Conservation (phyloP, 345 rosid species). For the Brassica juncea region DNA sequence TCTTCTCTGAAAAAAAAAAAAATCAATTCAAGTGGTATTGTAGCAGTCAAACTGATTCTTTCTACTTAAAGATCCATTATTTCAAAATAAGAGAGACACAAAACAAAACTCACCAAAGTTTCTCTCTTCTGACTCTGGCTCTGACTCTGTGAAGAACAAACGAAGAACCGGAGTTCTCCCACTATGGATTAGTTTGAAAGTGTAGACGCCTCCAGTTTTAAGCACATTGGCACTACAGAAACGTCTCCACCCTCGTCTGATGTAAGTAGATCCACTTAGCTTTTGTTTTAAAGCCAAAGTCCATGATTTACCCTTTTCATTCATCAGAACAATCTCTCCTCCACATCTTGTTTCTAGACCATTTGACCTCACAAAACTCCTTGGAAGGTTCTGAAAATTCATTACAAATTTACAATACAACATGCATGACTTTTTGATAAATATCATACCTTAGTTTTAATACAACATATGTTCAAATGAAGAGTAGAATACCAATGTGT, state of each 20-base stretch:
- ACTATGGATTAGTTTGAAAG: not conserved
- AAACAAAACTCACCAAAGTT: not conserved
- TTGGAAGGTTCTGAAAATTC: not conserved
- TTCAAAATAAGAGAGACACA: not conserved
- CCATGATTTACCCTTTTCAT: constrained; percentile 19
- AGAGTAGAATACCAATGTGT: not conserved
- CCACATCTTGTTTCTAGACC: not conserved
- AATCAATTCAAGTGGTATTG: not conserved
- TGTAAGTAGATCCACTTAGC: not conserved
- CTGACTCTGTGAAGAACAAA: not conserved
- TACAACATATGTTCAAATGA: not conserved
- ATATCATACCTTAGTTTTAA: not conserved
- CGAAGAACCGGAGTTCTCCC: not conserved
- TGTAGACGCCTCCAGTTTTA: not conserved
- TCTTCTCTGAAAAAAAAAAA: not conserved
- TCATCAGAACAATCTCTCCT: constrained; percentile 13
- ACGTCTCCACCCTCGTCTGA: not conserved
- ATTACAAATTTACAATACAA: not conserved
- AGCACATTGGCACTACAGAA: not conserved
- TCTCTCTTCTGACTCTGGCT: not conserved
- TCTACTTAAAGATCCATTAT: not conserved
- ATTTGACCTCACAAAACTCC: not conserved
- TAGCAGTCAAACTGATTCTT: not conserved
- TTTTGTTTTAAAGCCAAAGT: not conserved
- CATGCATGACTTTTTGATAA: not conserved